Conservation (phyloP, 805 yeast genomes). For the Cyberlindnera veronae region DNA sequence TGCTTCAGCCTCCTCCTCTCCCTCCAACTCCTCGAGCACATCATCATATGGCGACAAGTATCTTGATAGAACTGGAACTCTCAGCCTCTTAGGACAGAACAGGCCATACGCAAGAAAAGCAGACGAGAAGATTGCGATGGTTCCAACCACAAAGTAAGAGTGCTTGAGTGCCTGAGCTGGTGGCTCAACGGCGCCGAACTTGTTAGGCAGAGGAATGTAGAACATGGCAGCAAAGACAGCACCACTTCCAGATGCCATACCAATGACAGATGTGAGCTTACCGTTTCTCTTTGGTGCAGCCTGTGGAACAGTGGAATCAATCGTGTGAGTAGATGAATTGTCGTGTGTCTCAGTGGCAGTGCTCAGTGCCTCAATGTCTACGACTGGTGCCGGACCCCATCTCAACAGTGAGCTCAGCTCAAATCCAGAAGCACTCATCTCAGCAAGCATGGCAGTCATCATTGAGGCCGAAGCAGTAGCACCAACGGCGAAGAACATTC, state of each 20-base stretch:
- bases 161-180: constrained; percentile 44
- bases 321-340: constrained; percentile 5
- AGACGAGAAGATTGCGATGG: constrained; percentile 37
- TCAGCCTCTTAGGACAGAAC: constrained; percentile 40
- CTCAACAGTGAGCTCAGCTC: constrained; percentile 22
- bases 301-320: constrained; percentile 6
- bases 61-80: constrained; percentile 25
- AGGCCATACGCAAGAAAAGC: constrained; percentile 38
- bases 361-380: constrained; percentile 7
- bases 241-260: constrained; percentile 61
- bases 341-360: neutral
- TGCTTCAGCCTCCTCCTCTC: constrained; percentile 25
- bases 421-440: constrained; percentile 46
- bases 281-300: constrained; percentile 40
- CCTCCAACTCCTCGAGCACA: constrained; percentile 31
- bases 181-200: constrained; percentile 36
- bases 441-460: constrained; percentile 59
- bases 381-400: constrained; percentile 9
- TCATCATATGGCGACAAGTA: constrained; percentile 30
- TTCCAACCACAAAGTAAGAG: constrained; percentile 49
- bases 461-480: constrained; percentile 51
- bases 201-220: constrained; percentile 55
- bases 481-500: constrained; percentile 61
- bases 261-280: constrained; percentile 56
- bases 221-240: constrained; percentile 59